Base-by-base conservation (phyloP, 371 early-diverging fungal species). In the Mortierella sp. region DNA sequence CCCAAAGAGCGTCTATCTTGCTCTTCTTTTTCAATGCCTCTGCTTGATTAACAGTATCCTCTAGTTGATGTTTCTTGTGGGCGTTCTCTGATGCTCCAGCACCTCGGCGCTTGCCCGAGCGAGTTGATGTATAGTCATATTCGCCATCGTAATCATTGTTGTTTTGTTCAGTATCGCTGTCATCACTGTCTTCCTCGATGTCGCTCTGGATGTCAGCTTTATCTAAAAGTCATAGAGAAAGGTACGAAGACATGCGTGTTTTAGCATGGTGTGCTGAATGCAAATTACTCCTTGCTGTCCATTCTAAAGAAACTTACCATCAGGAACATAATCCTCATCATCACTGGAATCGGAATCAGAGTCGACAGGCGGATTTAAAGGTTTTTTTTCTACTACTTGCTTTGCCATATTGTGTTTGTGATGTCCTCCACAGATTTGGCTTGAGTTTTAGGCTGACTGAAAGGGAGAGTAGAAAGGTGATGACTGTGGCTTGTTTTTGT, bases 1-100 rank as follows among this genome's bases (percentile, higher is more conserved):
- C 81, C 88, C 88, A 88, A n/a, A 88, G 73, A 12, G 86, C 85
- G 40, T 86, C 88, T 22, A 88, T 69, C 45, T 67, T 77, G 22
- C 75, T 67, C 70, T 85, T 87, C 64, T 73, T 84, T 35, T 5
- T 58, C 61, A 51, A 39, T 0, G 59, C 73, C 54, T 73, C 66
- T 1, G 73, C 70, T 6, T 73, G 69, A 43, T 61, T 66, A 9
- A 64, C 22, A 0, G 63, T 30, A 5, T 74, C 57, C 3, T 74
- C 64, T 2, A 37, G 12, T 47, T 39, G 55, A 37, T 54, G 66
- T 43, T 45, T 73, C 22, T 71, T 70, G 24, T 40, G 57, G 14
- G 45, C 1, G 12, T 37, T 40, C 22, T 61, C 32, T 26, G 58
- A 63, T 8, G 43, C 37, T 37, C 40, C 57, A 14, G 40, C 45